Evolutionary conservation across 2,329 filamentous ascomycete species (phyloP), one percentile per base, ranked within the genome.

Genomic region (Colletotrichum falcatum): DNA sequence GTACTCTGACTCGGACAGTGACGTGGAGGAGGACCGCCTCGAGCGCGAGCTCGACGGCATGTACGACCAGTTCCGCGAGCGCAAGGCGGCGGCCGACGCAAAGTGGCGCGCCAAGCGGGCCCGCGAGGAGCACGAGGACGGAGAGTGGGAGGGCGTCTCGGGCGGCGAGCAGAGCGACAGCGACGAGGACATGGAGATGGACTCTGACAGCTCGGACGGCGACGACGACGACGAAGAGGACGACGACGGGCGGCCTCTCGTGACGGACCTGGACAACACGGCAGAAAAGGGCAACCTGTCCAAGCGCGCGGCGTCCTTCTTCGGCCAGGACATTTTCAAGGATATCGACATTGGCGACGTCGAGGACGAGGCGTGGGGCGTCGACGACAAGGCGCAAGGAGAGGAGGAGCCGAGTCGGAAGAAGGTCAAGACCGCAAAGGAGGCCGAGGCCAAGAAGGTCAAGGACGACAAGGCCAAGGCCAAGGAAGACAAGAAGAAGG

Each of bases 321-420:
- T 99, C 80, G 92, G 93, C 75, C 95, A 98, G 78, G 95, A 98
- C 74, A 92, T 99, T 49, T 99, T 99, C 85, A 91, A 95, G 74
- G 93, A 90, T 48, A 90, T 98, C 64, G 81, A 80, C 16, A 77
- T 77, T 74, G 75, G 74, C 60, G 77, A 72, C 18, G 77, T 78
- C 49, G 77, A 75, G 42, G 81, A 77, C 33, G 76, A 79, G 37
- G 74, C 73, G 42, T 77, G 74, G 64, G 77, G 72, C 16, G 77
- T 78, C 51, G 77, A 75, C 37, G 81, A 77, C 35, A 75, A 79
- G 35, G 74, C 73, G 28, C 49, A 61, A 23, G 44, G 9, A 46
- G 56, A 62, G 30, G 44, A 62, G 30, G 44, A 67, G 28, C 54
- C 56, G 49, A 62, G 62, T 35, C 65, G 61, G 61, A 30, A 71